A percentile compares a stretch with the other conserved stretches of the same genome.
These are phyloP conservation scores for Russula sp. DNA, from an alignment of 768 basidiomycete species.

Conservation along the genomic window DNA sequence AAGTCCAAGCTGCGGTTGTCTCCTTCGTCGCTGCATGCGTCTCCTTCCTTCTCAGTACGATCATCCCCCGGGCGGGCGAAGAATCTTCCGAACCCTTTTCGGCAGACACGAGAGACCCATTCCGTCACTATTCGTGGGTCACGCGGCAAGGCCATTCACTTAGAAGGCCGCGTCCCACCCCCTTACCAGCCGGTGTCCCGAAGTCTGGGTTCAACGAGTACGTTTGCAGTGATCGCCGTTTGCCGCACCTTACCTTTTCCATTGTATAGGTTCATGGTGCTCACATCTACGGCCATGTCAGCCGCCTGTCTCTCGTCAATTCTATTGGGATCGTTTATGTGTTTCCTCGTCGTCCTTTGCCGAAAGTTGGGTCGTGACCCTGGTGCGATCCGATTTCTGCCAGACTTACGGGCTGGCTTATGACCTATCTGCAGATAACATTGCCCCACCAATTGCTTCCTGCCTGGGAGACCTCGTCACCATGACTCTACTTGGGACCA, in stretches of 20 bases:
- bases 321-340: conserved; percentile 91
- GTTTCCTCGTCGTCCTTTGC: conserved; percentile 70
- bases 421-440: conserved; percentile 59
- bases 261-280: conserved; percentile 57
- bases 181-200: neutral
- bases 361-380: conserved; percentile 74
- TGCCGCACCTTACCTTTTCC: neutral
- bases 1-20: conserved; percentile 89
- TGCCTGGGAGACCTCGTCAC: conserved; percentile 92
- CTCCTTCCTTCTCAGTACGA: conserved; percentile 61
- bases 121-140: neutral
- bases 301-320: conserved; percentile 72
- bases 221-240: neutral
- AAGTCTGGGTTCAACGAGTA: conserved; percentile 21
- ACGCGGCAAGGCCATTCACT: neutral
- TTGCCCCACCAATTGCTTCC: conserved; percentile 88
- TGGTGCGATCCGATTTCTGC: conserved; percentile 37
- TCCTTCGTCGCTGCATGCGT: conserved; percentile 80
- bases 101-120: neutral
- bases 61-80: conserved; percentile 37
- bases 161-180: conserved; percentile 8
- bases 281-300: conserved; percentile 71
- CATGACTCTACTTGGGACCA: conserved; percentile 67
- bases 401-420: neutral
- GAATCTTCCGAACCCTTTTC: conserved; percentile 1